Conservation (phyloP, 2,329 filamentous ascomycete species). For the Juglanconis oblonga region DNA sequence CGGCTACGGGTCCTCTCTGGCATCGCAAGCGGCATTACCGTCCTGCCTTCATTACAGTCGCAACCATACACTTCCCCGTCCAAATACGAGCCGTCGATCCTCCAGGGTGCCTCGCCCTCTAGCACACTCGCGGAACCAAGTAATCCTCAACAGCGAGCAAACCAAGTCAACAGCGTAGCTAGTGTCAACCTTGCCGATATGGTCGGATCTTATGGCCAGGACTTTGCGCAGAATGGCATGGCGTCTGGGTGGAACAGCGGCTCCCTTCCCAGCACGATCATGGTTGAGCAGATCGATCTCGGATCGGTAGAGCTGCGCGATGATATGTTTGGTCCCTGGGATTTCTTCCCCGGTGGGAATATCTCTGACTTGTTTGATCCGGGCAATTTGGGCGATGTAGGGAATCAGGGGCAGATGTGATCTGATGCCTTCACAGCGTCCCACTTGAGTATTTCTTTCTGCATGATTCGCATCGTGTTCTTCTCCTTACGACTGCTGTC, state of each 20-base stretch:
- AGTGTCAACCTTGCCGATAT: slow-evolving; percentile 1
- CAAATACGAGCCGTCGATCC: slow-evolving; percentile 42
- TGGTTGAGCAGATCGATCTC: slow-evolving; percentile 78
- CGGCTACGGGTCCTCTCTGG: slow-evolving; percentile 25
- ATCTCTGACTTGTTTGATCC: slow-evolving; percentile 55
- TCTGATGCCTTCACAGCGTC: neutral
- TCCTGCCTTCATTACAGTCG: slow-evolving; percentile 13
- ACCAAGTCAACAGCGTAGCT: slow-evolving; percentile 9
- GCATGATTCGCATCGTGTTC: neutral
- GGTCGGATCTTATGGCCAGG: slow-evolving; percentile 21
- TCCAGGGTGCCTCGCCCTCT: slow-evolving; percentile 38
- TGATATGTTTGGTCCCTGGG: slow-evolving; percentile 70
- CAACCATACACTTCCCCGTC: slow-evolving; percentile 37
- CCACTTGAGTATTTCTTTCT: neutral
- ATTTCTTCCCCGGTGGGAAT: slow-evolving; percentile 64
- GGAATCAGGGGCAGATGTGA: slow-evolving; percentile 2
- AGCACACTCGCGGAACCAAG: slow-evolving; percentile 36
- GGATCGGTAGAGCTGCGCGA: slow-evolving; percentile 57
- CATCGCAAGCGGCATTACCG: slow-evolving; percentile 22
- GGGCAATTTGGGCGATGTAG: neutral
- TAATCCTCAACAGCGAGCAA: slow-evolving; percentile 18
- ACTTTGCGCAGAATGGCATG: slow-evolving; percentile 27
- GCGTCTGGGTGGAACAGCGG: slow-evolving; percentile 24
- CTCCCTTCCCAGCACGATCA: slow-evolving; percentile 49
- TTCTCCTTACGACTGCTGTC: too few relatives aligned